A percentile compares a stretch with the other conserved stretches of the same genome.
phyloP scores from a whole-genome alignment of 306 rosid genomes.

The Trichosanthes cucumerina region DNA sequence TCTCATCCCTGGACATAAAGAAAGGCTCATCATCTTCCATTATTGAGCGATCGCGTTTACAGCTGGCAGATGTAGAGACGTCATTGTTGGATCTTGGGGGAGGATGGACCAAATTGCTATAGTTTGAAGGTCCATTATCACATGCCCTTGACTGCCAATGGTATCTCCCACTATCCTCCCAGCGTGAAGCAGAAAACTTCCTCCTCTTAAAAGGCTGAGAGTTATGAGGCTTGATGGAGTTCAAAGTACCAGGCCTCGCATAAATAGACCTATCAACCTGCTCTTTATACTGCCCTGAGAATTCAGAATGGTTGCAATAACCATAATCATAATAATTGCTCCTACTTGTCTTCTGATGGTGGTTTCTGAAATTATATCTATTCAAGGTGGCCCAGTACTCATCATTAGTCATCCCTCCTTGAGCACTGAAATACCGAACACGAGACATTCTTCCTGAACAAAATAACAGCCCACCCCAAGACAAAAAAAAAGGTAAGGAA shows the following conservation, averaged over 20 bases:
- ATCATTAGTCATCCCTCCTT: conserved; percentile 32
- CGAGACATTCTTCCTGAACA: conserved; percentile 58
- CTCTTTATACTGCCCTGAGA: conserved; percentile 25
- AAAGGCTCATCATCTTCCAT: conserved; percentile 65
- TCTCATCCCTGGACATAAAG: conserved; percentile 89
- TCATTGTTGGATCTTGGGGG: conserved; percentile 35
- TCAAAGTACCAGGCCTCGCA: conserved; percentile 21
- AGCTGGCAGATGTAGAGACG: conserved; percentile 34
- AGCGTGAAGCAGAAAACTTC: conserved; percentile 48
- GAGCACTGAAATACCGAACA: conserved; percentile 37
- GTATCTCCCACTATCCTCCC: conserved; percentile 52
- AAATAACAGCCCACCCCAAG: conserved; percentile 1
- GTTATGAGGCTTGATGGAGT: conserved; percentile 29
- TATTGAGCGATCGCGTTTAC: conserved; percentile 44
- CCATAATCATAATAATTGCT: conserved; percentile 25
- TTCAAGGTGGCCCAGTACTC: conserved; percentile 36
- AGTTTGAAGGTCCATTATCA: conserved; percentile 25
- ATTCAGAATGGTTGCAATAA: conserved; percentile 26
- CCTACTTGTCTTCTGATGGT: conserved; percentile 45
- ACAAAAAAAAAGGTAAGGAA: background rate
- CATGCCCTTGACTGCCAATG: conserved; percentile 32
- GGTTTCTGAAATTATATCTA: conserved; percentile 29
- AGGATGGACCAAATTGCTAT: conserved; percentile 24
- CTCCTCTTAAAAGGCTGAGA: conserved; percentile 60
- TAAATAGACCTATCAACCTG: conserved; percentile 21